Evolutionary conservation across 257 asterid genomes (phyloP).

Genomic region (Voacanga thouarsii): DNA sequence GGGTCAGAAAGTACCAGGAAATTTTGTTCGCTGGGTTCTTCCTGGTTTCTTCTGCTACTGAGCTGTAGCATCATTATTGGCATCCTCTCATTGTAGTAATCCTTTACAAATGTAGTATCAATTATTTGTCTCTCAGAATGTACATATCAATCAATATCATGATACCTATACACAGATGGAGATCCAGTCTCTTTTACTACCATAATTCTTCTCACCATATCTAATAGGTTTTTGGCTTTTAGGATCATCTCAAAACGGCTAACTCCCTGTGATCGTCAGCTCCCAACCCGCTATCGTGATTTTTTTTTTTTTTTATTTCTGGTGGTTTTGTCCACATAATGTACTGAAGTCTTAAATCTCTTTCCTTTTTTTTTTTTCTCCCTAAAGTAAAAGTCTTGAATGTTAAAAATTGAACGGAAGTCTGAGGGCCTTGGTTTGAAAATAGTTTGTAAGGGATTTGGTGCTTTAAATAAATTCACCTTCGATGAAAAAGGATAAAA

Average conservation of each 20-base stretch:
- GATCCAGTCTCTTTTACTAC: neutral
- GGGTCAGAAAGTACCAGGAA: slow-evolving; percentile 48
- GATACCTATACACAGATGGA: neutral
- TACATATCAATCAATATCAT: neutral
- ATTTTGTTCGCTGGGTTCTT: slow-evolving; percentile 57
- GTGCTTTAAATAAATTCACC: no score
- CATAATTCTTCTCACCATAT: neutral
- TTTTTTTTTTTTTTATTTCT: no score
- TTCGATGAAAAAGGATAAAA: no score
- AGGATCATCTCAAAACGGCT: neutral
- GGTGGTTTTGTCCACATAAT: no score
- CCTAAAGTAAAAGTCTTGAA: no score
- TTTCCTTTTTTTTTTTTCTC: no score
- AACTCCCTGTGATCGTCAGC: no score
- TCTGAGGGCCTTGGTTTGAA: no score
- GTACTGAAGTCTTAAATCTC: no score
- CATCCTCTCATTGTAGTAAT: slow-evolving; percentile 57
- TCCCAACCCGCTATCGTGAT: no score
- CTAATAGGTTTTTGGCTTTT: neutral
- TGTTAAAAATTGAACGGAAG: no score
- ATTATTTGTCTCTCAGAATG: neutral
- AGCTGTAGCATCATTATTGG: slow-evolving; percentile 45
- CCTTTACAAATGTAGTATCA: neutral
- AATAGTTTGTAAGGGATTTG: no score
- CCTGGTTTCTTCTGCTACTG: slow-evolving; percentile 68